Evolutionary conservation across 208 protist species (phyloP), one percentile per base, ranked within the genome.

Genomic region (Zelonia costaricensis): DNA sequence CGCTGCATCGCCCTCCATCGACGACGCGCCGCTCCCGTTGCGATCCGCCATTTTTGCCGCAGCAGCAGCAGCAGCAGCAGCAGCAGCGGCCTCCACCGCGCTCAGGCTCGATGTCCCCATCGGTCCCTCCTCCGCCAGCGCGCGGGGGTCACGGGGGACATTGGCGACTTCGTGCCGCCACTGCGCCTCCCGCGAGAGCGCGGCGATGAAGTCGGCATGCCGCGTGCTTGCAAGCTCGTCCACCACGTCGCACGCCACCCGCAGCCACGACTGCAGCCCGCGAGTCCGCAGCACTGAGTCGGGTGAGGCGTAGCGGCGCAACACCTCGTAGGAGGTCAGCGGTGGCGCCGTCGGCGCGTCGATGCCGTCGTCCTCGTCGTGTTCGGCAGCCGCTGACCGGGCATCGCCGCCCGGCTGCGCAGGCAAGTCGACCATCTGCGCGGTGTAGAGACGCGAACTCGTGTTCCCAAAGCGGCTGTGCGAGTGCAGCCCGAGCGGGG

Each of bases 131-230:
- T 47, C 54, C 25, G 20, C 15, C 6, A 25, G 33, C 38, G 25
- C 15, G 6, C 54, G 39, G 23, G 16, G 36, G 31, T 49, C 46
- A 10, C 39, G 15, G 20, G 39, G 30, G 27, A 27, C 55, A 25
- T 28, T 36, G 18, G 25, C 20, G n/a, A 66, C 52, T 2, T 36
- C 25, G 16, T 28, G 42, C 52, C 31, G 31, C 66, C 58, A 65
- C 49, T 10, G 43, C 2, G 66, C 66, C 30, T 73, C 66, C 7
- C 52, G 49, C 25, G 27, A 28, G 52, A 73, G 53, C 15, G 66
- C 44, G 1, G 35, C 39, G 22, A 73, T 15, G 16, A 73, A 73
- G 28, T 46, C 66, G 6, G 49, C 39, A 6, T 40, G 28, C 8
- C 45, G 20, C 0, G 28, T 25, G 23, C 66, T 66, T 23, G 66